Evolutionary conservation across 192 early-diverging fungal species (phyloP).

Genomic region (Coemansia sp.): DNA sequence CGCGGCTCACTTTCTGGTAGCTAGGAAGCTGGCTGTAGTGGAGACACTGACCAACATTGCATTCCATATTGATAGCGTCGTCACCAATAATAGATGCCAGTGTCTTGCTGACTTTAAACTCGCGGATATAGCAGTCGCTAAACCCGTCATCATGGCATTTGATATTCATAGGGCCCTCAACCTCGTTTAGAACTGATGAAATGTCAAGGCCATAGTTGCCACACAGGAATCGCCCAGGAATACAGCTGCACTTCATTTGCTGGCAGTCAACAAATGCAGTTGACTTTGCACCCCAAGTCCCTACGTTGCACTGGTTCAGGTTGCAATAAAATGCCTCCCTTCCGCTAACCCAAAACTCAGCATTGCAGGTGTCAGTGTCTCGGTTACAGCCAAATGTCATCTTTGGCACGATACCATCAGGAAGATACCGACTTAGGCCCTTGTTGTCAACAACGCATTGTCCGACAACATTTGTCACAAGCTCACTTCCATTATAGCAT

Average conservation of each 20-base stretch:
- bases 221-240: slow-evolving; percentile 77
- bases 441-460: slow-evolving; percentile 76
- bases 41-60: slow-evolving; percentile 82
- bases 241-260: slow-evolving; percentile 78
- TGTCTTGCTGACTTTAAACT: slow-evolving; percentile 34
- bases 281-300: slow-evolving; percentile 40
- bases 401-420: slow-evolving; percentile 66
- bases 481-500: slow-evolving; percentile 73
- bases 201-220: slow-evolving; percentile 83
- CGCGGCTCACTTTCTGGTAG: slow-evolving; percentile 45
- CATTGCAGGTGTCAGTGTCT: slow-evolving; percentile 61
- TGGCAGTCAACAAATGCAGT: slow-evolving; percentile 66
- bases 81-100: slow-evolving; percentile 74
- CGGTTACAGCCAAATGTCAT: slow-evolving; percentile 75
- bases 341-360: slow-evolving; percentile 86
- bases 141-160: slow-evolving; percentile 70
- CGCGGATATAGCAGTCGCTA: slow-evolving; percentile 80
- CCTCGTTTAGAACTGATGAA: slow-evolving; percentile 74
- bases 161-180: slow-evolving; percentile 77
- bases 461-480: slow-evolving; percentile 67
- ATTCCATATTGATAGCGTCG: slow-evolving; percentile 73
- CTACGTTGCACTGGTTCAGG: slow-evolving; percentile 71
- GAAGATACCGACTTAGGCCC: slow-evolving; percentile 52
- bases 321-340: slow-evolving; percentile 91
- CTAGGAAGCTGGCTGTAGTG: slow-evolving; percentile 86